Conservation (phyloP, 495 filamentous ascomycete genomes). For the Neurospora hispaniola region DNA sequence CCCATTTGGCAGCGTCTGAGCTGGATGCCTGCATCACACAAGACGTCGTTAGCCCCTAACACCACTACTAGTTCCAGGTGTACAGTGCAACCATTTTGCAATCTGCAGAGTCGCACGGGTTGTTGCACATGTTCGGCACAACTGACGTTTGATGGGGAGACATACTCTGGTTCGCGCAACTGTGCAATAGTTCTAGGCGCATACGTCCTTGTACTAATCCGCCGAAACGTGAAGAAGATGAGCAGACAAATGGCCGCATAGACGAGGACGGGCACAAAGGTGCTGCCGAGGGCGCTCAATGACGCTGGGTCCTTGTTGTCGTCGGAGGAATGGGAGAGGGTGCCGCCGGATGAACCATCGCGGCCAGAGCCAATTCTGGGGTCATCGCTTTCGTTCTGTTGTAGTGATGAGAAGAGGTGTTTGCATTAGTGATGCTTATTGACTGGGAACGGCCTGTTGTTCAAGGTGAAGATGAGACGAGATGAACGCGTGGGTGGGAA, state of each 20-base stretch:
- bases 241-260: slow-evolving; percentile 23
- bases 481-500: neutral
- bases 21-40: slow-evolving; percentile 44
- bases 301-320: slow-evolving; percentile 11
- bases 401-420: neutral
- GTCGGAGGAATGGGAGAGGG: slow-evolving; percentile 9
- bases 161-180: slow-evolving; percentile 24
- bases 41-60: neutral
- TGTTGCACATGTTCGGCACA: neutral
- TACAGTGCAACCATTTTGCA: neutral
- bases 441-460: neutral
- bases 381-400: slow-evolving; percentile 19
- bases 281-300: slow-evolving; percentile 33
- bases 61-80: neutral
- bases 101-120: neutral
- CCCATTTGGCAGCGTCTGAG: slow-evolving; percentile 56
- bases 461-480: neutral
- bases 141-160: neutral
- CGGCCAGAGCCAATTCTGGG: slow-evolving; percentile 19
- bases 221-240: slow-evolving; percentile 21
- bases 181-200: slow-evolving; percentile 18
- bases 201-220: slow-evolving; percentile 24
- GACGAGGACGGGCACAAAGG: slow-evolving; percentile 40
- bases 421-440: neutral
- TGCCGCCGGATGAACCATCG: slow-evolving; percentile 16